Evolutionary conservation across 768 basidiomycete species (phyloP), one percentile per base, ranked within the genome.

Genomic region (Daedalea quercina): DNA sequence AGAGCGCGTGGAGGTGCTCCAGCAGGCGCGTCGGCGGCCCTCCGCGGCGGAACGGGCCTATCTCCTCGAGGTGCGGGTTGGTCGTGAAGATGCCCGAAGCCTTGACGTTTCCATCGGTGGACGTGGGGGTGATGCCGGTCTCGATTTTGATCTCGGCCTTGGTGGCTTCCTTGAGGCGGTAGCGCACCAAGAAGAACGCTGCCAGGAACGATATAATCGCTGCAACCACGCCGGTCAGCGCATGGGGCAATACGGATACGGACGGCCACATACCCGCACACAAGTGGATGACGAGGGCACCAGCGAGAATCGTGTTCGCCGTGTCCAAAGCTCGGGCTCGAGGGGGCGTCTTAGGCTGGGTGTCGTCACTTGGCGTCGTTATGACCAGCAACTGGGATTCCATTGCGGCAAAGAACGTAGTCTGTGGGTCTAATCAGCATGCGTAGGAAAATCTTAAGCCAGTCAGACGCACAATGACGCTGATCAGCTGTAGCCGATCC

Each of bases 371-470:
- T 0, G 74, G 74, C 6, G 70, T 70, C 0, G 77, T 76, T 15
- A 71, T 67, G 23, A 73, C 71, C 8, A 83, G 66, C 62, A 82
- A 66, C 22, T 74, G 76, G 0, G 78, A 76, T 61, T 82, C 81
- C 19, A 73, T 77, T 0, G 80, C 75, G 1, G 81, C 82, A 51
- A 83, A 82, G 63, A 83, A 83, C 0, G 81, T 83, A 0, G 81
- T 80, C 81, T 83, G 53, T n/a, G 15, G n/a, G 12, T 47, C 49
- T 46, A 0, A 25, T 50, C 22, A 34, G 44, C 7, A 19, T 15
- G 24, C 15, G 26, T 9, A 22, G 9, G 1, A 24, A 26, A 25
- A 9, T 40, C 24, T 41, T 9, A 20, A 45, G 42, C 34, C 44
- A 54, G 47, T 17, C 28, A 12, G 15, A 68, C 79, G 60, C 44